Evolutionary conservation across 2,329 filamentous ascomycete genomes (phyloP).

Genomic region (Sporothrix globosa): DNA sequence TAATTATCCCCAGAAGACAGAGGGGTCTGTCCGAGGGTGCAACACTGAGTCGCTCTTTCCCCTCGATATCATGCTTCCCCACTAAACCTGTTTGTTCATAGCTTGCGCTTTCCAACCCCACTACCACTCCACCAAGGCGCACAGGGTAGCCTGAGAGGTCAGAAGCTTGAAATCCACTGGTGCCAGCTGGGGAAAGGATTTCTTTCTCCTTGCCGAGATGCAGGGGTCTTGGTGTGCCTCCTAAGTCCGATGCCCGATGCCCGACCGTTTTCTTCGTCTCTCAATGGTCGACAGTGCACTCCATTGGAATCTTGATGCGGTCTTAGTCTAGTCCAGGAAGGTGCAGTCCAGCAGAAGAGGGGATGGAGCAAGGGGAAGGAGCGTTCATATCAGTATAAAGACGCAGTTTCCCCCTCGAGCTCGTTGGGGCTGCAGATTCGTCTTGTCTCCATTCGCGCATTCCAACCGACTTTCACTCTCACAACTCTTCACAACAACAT

Average conservation of each 20-base stretch:
- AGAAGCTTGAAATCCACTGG: no score
- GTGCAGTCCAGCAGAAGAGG: not conserved
- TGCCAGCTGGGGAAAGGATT: conserved; percentile 1
- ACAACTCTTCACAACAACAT: not conserved
- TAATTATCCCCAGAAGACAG: not conserved
- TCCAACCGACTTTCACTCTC: not conserved
- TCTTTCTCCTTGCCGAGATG: not conserved
- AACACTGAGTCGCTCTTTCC: not conserved
- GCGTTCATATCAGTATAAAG: conserved; percentile 8
- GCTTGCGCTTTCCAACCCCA: not conserved
- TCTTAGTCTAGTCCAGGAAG: not conserved
- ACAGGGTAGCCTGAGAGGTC: no score
- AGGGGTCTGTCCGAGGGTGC: not conserved
- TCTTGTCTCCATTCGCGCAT: not conserved
- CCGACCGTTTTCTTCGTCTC: not conserved
- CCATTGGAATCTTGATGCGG: not conserved
- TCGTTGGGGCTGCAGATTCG: not conserved
- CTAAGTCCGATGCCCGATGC: not conserved
- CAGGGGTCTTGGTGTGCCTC: not conserved
- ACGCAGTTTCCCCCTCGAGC: not conserved
- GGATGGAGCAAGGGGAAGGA: not conserved
- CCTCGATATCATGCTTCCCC: not conserved
- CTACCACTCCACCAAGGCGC: not conserved
- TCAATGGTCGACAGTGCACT: not conserved
- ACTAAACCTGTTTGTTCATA: conserved; percentile 5